These are phyloP conservation scores for Neoboletus subvelutipes DNA, from an alignment of 768 basidiomycete species.

Conservation along the genomic window DNA sequence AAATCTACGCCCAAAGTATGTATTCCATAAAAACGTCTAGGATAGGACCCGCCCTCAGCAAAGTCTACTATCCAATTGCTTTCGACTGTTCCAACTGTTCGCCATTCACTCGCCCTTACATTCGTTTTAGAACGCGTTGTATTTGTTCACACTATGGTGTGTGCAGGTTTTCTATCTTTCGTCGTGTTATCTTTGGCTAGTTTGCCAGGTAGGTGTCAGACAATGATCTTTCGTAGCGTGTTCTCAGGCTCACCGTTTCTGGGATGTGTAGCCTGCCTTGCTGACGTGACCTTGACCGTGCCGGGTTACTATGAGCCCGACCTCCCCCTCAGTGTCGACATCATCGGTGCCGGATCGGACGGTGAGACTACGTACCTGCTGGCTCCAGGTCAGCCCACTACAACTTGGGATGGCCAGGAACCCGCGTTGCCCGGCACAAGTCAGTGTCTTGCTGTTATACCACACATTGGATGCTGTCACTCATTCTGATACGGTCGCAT, in stretches of 20 bases:
- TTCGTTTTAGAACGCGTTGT: neutral
- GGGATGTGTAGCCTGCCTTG: constrained; percentile 6
- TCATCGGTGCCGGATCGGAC: constrained; percentile 41
- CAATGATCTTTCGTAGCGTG: neutral
- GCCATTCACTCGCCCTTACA: neutral
- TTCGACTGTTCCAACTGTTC: neutral
- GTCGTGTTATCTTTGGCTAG: constrained; percentile 5
- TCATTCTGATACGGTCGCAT: neutral
- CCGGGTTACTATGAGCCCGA: constrained; percentile 45
- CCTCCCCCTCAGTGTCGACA: constrained; percentile 38
- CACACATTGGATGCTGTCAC: neutral
- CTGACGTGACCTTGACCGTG: constrained; percentile 40
- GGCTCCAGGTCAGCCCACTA: constrained; percentile 36
- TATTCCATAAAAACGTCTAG: neutral
- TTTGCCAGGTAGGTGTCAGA: neutral
- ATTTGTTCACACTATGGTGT: neutral
- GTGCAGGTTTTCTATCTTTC: neutral
- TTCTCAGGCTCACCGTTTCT: neutral
- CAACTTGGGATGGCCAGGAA: constrained; percentile 27
- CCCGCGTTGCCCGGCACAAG: constrained; percentile 40
- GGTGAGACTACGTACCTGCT: constrained; percentile 45
- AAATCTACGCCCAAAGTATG: neutral
- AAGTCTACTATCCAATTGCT: too few relatives aligned
- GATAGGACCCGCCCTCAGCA: neutral
- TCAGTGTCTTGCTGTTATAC: constrained; percentile 7